Conservation (phyloP, 169 alveolate species). For the Cryptosporidium tyzzeri region DNA sequence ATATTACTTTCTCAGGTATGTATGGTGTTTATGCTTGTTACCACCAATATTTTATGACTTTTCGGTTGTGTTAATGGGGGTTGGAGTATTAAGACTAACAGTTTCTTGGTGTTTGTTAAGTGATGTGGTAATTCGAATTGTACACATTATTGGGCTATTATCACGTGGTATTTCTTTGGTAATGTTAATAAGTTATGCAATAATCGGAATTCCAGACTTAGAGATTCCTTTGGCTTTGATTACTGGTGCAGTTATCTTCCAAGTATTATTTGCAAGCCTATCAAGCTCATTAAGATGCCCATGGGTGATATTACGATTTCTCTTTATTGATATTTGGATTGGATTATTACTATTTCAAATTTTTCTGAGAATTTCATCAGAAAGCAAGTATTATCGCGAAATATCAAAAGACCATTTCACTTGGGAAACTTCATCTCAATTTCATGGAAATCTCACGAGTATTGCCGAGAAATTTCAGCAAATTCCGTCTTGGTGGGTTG, state of each 20-base stretch:
- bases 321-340: slow-evolving; percentile 62
- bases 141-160: slow-evolving; percentile 42
- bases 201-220: slow-evolving; percentile 48
- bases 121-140: slow-evolving; percentile 45
- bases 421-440: slow-evolving; percentile 29
- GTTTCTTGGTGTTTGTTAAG: slow-evolving; percentile 49
- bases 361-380: slow-evolving; percentile 45
- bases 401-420: neutral
- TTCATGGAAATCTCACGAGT: slow-evolving; percentile 34
- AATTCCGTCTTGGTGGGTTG: slow-evolving; percentile 72
- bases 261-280: slow-evolving; percentile 55
- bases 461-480: slow-evolving; percentile 55
- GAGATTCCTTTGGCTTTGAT: slow-evolving; percentile 50
- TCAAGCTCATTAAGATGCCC: slow-evolving; percentile 66
- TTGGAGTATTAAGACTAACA: slow-evolving; percentile 17
- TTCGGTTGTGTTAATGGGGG: slow-evolving; percentile 42
- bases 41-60: slow-evolving; percentile 63
- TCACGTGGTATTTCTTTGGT: slow-evolving; percentile 30
- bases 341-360: slow-evolving; percentile 53
- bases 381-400: slow-evolving; percentile 32
- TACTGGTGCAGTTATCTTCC: slow-evolving; percentile 32
- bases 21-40: slow-evolving; percentile 29
- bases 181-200: slow-evolving; percentile 4
- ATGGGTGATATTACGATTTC: slow-evolving; percentile 54
- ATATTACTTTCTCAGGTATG: neutral